Evolutionary conservation across 1,284 basidiomycete genomes (phyloP).

Genomic region (Pterulicium gracile): DNA sequence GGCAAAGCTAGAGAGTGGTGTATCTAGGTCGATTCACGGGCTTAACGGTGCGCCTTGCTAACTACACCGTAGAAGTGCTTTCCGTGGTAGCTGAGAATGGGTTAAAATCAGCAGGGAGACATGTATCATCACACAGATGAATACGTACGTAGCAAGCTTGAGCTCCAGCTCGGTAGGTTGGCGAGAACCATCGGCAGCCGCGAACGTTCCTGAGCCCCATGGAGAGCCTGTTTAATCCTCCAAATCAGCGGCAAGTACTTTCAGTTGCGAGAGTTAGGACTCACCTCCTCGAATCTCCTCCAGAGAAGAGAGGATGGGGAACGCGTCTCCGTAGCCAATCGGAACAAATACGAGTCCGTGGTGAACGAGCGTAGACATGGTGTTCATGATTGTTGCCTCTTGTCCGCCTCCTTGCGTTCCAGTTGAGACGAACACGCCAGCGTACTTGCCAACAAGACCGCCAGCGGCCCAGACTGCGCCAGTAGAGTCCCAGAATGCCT

Average conservation of each 20-base stretch:
- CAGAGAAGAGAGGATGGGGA: conserved; percentile 47
- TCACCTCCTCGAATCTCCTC: conserved; percentile 57
- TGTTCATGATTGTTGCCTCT: conserved; percentile 55
- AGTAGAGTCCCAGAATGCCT: conserved; percentile 74
- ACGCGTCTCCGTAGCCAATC: conserved; percentile 59
- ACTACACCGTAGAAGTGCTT: conserved; percentile 44
- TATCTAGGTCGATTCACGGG: too few species aligned
- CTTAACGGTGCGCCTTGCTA: conserved; percentile 20
- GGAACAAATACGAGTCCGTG: conserved; percentile 77
- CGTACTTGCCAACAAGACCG: conserved; percentile 75
- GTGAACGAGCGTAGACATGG: conserved; percentile 68
- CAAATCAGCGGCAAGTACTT: too few species aligned
- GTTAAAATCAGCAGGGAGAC: too few species aligned
- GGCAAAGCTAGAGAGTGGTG: too few species aligned
- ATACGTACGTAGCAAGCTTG: conserved; percentile 45
- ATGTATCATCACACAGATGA: too few species aligned
- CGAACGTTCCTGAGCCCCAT: conserved; percentile 68
- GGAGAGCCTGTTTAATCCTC: conserved; percentile 45
- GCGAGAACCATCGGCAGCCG: conserved; percentile 51
- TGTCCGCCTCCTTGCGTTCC: conserved; percentile 63
- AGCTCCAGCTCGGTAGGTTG: conserved; percentile 54
- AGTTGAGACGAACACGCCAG: conserved; percentile 59
- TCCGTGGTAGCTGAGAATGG: conserved; percentile 64
- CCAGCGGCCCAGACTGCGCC: conserved; percentile 69
- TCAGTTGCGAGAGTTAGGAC: not conserved